Conservation (phyloP, 306 rosid species). For the Carpinus viminea region DNA sequence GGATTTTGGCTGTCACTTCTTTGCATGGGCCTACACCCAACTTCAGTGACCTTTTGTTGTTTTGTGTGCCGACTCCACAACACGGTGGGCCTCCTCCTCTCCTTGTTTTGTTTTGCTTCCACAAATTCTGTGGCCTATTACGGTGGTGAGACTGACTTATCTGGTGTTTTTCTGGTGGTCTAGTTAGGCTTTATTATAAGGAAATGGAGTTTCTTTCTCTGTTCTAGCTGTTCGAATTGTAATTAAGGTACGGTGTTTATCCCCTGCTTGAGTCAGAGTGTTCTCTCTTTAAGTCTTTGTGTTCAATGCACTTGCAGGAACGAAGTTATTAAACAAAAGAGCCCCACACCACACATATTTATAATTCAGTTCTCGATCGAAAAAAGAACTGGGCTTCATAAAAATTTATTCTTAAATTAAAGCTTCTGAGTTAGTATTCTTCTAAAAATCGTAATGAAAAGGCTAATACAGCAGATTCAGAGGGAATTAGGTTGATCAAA, state of each 20-base stretch:
- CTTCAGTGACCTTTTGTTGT: conserved; percentile 22
- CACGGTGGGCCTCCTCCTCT: conserved; percentile 35
- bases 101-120: no score
- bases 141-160: no score
- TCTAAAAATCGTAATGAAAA: conserved; percentile 18
- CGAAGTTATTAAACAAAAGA: conserved; percentile 2
- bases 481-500: conserved; percentile 28
- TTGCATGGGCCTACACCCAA: conserved; percentile 35
- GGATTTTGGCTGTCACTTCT: conserved; percentile 36
- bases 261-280: no score
- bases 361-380: conserved; percentile 10
- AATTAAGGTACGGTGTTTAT: not conserved
- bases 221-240: not conserved
- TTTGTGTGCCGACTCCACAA: conserved; percentile 15
- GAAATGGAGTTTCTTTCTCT: not conserved
- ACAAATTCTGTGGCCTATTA: no score
- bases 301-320: conserved; percentile 9
- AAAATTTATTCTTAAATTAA: conserved; percentile 31
- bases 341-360: conserved; percentile 9
- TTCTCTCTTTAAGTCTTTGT: not conserved
- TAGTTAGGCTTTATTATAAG: not conserved
- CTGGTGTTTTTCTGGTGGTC: not conserved
- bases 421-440: conserved; percentile 32
- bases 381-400: conserved; percentile 18
- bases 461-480: conserved; percentile 32